Conservation (phyloP, 2,329 filamentous ascomycete genomes). For the Fusarium staphyleae region DNA sequence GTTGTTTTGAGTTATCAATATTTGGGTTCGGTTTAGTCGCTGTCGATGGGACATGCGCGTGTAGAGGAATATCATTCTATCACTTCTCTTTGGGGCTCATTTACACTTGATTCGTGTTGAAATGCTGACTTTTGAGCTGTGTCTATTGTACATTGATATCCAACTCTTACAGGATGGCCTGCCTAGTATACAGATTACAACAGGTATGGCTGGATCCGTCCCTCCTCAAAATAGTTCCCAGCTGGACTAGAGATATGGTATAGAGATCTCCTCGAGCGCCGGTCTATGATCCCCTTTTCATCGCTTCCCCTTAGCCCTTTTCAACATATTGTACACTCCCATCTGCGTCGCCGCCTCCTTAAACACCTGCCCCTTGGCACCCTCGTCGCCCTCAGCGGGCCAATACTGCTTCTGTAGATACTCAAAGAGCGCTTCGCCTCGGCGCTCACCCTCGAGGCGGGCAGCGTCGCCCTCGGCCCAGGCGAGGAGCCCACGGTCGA, state of each 20-base stretch:
- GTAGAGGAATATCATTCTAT: not conserved
- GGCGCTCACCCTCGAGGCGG: constrained; percentile 47
- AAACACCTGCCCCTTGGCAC: constrained; percentile 39
- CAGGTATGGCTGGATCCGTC: not conserved
- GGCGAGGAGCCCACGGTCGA: constrained; percentile 50
- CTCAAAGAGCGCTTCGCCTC: constrained; percentile 51
- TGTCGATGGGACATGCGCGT: not conserved
- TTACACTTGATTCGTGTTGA: not conserved
- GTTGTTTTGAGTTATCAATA: constrained; percentile 16
- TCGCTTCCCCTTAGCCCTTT: constrained; percentile 20
- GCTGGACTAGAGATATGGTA: constrained; percentile 11
- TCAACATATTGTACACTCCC: constrained; percentile 51
- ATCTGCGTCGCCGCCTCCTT: constrained; percentile 51
- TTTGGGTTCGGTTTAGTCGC: not conserved
- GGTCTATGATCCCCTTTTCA: constrained; percentile 10
- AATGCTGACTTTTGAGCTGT: not conserved
- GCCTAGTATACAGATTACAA: constrained; percentile 15
- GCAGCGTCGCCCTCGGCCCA: constrained; percentile 43
- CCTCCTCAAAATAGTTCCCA: constrained; percentile 12
- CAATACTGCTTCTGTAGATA: constrained; percentile 52
- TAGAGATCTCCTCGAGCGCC: not conserved
- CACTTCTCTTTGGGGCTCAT: not conserved
- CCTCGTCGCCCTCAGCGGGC: constrained; percentile 38
- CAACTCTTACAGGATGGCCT: constrained; percentile 1
- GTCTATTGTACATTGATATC: constrained; percentile 6